phyloP scores from a whole-genome alignment of 202 grass and related monocot species.

The Dendrocalamus latiflorus region DNA sequence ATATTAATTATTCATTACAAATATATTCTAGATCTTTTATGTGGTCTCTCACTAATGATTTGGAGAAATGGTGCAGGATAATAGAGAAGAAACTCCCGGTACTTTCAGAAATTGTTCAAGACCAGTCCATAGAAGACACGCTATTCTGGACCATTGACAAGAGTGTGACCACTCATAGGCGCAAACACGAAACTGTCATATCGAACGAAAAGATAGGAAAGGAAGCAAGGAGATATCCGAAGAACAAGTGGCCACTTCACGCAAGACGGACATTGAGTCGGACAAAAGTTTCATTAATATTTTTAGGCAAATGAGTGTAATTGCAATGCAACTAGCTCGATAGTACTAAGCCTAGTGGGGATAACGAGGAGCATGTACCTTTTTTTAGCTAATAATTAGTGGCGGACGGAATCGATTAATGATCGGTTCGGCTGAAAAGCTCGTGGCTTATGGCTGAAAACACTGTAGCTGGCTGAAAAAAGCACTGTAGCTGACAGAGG shows the following conservation, averaged over 20 bases:
- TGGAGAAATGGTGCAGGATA: conserved; percentile 9
- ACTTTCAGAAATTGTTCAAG: conserved; percentile 26
- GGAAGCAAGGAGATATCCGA: background rate
- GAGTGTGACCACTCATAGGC: background rate
- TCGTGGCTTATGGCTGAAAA: too few relatives aligned
- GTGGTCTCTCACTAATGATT: too few relatives aligned
- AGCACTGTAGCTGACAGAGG: too few relatives aligned
- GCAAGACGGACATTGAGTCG: background rate
- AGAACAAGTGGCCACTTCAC: background rate
- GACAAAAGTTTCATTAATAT: too few relatives aligned
- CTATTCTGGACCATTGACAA: background rate
- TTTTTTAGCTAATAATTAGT: background rate
- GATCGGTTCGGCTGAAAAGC: too few relatives aligned
- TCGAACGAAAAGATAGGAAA: background rate
- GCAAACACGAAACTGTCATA: background rate
- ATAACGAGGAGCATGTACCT: background rate
- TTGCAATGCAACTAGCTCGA: background rate
- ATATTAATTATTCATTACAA: too few relatives aligned
- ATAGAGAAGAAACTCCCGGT: conserved; percentile 9
- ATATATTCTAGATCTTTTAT: too few relatives aligned
- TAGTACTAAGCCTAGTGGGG: background rate
- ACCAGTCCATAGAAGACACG: conserved; percentile 20
- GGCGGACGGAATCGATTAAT: background rate
- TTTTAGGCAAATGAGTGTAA: background rate
- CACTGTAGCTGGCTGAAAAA: too few relatives aligned